phyloP scores from a whole-genome alignment of 192 early-diverging fungal species.

The Ramicandelaber brevisporus region DNA sequence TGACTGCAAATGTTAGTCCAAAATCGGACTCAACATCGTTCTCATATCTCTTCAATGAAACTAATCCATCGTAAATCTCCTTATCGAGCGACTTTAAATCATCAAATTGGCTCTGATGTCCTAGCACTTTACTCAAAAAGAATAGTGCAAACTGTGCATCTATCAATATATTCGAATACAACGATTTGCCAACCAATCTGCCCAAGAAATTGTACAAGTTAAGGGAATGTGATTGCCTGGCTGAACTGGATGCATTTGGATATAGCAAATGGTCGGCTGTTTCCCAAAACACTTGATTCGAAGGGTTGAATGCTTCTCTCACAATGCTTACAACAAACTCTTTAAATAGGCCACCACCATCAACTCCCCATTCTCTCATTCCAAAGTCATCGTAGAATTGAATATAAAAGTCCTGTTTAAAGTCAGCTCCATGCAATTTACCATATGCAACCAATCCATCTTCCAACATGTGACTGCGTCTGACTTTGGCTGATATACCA shows the following conservation, averaged over 20 bases:
- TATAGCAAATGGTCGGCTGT: slow-evolving; percentile 45
- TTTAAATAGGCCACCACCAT: slow-evolving; percentile 94
- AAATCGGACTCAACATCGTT: slow-evolving; percentile 40
- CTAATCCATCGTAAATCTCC: slow-evolving; percentile 45
- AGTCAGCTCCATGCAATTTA: slow-evolving; percentile 14
- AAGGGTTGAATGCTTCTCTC: slow-evolving; percentile 48
- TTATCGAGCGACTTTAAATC: slow-evolving; percentile 58
- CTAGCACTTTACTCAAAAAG: slow-evolving; percentile 50
- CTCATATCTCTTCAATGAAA: slow-evolving; percentile 44
- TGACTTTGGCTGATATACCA: slow-evolving; percentile 23
- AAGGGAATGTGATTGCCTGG: slow-evolving; percentile 13
- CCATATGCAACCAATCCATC: slow-evolving; percentile 37
- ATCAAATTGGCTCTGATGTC: slow-evolving; percentile 39
- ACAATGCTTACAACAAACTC: slow-evolving; percentile 72
- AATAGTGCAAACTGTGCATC: slow-evolving; percentile 64
- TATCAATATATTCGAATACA: slow-evolving; percentile 66
- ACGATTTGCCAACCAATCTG: slow-evolving; percentile 55
- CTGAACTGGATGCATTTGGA: slow-evolving; percentile 34
- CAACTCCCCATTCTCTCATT: slow-evolving; percentile 70
- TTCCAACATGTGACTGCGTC: slow-evolving; percentile 60
- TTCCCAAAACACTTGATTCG: slow-evolving; percentile 33
- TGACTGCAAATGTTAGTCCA: slow-evolving; percentile 20
- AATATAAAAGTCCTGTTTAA: slow-evolving; percentile 63
- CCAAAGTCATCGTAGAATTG: slow-evolving; percentile 68
- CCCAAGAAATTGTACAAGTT: slow-evolving; percentile 51